These are phyloP conservation scores for Termitomyces sp. DNA, from an alignment of 768 basidiomycete species.

Conservation along the genomic window DNA sequence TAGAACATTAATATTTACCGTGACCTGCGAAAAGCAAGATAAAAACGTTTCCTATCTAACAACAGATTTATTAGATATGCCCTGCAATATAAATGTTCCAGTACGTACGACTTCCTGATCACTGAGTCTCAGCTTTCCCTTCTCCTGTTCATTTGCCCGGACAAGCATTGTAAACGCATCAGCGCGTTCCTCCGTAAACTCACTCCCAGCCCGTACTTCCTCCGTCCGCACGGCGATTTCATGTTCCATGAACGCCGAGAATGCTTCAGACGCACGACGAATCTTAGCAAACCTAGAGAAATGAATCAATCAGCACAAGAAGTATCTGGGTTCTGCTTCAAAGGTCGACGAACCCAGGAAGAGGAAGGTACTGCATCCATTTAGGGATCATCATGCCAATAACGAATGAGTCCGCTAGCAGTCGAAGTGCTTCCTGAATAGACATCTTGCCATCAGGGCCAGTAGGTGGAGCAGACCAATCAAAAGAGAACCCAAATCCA, in stretches of 20 bases:
- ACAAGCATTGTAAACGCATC: conserved; percentile 45
- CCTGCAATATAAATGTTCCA: not conserved
- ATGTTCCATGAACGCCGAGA: conserved; percentile 35
- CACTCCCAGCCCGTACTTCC: conserved; percentile 20
- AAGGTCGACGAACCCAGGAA: conserved; percentile 11
- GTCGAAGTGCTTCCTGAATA: conserved; percentile 33
- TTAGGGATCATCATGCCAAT: not conserved
- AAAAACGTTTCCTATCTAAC: conserved; percentile 52
- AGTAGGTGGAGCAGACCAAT: conserved; percentile 36
- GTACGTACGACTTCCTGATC: conserved; percentile 38
- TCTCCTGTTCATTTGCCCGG: conserved; percentile 43
- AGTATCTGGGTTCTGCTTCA: not conserved
- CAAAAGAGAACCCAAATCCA: conserved; percentile 42
- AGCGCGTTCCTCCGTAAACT: conserved; percentile 7
- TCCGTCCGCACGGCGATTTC: conserved; percentile 32
- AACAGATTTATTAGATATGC: not conserved
- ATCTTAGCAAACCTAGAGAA: conserved; percentile 26
- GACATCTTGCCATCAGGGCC: conserved; percentile 35
- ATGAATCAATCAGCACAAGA: not conserved
- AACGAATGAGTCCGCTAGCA: conserved; percentile 28
- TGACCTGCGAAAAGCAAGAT: conserved; percentile 57
- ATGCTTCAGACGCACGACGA: conserved; percentile 26
- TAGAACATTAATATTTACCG: conserved; percentile 32
- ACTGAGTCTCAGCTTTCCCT: conserved; percentile 35
- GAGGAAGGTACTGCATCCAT: conserved; percentile 14